Conservation (phyloP, 495 filamentous ascomycete genomes). For the Xylaria venustula region DNA sequence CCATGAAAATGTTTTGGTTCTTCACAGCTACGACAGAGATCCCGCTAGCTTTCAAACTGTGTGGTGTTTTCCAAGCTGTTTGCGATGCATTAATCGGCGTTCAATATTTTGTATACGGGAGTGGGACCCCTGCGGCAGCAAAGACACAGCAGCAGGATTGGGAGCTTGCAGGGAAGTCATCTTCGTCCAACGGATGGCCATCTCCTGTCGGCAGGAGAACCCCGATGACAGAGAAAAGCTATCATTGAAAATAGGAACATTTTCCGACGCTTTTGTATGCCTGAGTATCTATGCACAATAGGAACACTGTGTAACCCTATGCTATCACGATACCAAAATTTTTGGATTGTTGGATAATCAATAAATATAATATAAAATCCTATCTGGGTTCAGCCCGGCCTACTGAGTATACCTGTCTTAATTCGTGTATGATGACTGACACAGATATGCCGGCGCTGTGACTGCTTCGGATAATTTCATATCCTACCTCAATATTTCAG, state of each 20-base stretch:
- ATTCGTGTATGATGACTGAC: too few species aligned
- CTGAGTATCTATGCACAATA: not conserved
- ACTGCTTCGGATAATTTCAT: too few species aligned
- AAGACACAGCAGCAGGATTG: constrained; percentile 26
- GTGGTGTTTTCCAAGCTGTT: constrained; percentile 84
- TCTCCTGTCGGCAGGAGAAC: constrained; percentile 38
- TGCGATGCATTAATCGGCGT: constrained; percentile 82
- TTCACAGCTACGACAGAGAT: constrained; percentile 71
- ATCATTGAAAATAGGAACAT: constrained; percentile 13
- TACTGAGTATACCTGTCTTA: too few species aligned
- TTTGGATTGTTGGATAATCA: too few species aligned
- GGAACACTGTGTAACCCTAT: not conserved
- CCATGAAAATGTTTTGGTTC: constrained; percentile 96
- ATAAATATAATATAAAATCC: too few species aligned
- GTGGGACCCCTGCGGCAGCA: constrained; percentile 37
- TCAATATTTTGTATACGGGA: constrained; percentile 83
- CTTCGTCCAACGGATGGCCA: constrained; percentile 28
- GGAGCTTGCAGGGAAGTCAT: constrained; percentile 18
- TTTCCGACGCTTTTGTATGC: constrained; percentile 1
- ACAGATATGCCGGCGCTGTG: too few species aligned
- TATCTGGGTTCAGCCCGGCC: too few species aligned
- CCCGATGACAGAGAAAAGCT: constrained; percentile 37
- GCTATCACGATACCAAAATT: not conserved
- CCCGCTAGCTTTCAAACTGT: constrained; percentile 85
- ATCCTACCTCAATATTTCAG: too few species aligned